phyloP scores from a whole-genome alignment of 2,329 filamentous ascomycete genomes.

The Pseudogymnoascus sp. region DNA sequence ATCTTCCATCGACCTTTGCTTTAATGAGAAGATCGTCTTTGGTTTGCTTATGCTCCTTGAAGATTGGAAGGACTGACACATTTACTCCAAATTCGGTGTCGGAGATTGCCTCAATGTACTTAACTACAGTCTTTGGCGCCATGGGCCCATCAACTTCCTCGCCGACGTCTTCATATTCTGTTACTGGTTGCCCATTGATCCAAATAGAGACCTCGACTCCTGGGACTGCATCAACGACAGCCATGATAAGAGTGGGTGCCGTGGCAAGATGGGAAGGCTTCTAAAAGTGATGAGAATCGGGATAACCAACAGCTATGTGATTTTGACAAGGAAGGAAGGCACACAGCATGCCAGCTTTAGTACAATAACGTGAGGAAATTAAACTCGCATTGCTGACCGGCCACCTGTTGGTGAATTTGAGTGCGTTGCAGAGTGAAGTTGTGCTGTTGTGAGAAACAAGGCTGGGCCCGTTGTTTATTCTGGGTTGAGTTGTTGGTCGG shows the following conservation, averaged over 20 bases:
- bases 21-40: neutral
- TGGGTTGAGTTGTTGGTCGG: neutral
- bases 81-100: neutral
- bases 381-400: neutral
- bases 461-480: neutral
- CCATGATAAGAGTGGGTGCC: conserved; percentile 17
- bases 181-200: conserved; percentile 17
- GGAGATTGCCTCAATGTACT: neutral
- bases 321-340: neutral
- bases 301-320: neutral
- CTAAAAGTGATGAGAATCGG: neutral
- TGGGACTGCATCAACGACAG: conserved; percentile 19
- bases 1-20: neutral
- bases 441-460: neutral
- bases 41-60: neutral
- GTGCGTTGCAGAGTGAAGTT: neutral
- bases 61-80: neutral
- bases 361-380: neutral
- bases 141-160: neutral
- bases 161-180: conserved; percentile 16
- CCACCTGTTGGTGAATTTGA: neutral
- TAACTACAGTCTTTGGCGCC: neutral
- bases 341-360: neutral
- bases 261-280: neutral
- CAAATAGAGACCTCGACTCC: conserved; percentile 22